Base-by-base conservation (phyloP, 192 early-diverging fungal species). In the Rhizoclosmatium sp. region DNA sequence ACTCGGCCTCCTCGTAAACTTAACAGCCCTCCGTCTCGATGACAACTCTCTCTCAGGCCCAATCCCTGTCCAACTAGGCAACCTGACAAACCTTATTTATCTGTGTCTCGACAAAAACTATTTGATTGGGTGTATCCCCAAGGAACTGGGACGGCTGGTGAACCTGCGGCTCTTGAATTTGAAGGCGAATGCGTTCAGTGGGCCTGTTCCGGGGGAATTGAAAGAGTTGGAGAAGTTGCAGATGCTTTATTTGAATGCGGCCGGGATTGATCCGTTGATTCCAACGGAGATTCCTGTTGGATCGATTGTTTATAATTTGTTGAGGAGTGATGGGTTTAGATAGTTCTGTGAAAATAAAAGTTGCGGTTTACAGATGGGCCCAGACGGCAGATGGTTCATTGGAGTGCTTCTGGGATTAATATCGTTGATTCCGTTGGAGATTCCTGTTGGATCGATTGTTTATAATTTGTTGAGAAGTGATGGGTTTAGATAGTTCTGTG, bases 401-500 rank as follows among this genome's bases (percentile, higher is more conserved):
- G n/a, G n/a, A n/a, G n/a, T n/a, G n/a, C n/a, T n/a, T n/a, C n/a
- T n/a, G n/a, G n/a, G n/a, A n/a, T n/a, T n/a, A n/a, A n/a, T n/a
- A n/a, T n/a, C 98, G 82, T 99, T 39, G 16, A 69, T 69, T 48
- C 68, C 68, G 3, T 9, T 3, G 16, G 68, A 40, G 47, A 69
- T 69, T 19, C 3, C 68, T 16, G 68, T 47, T 14, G 68, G 68
- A 16, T 14, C n/a, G 68, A n/a, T 48, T 5, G 68, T 69, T 3
- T 69, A 47, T 39, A 69, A 47, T 69, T 4, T 69, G 68, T 19
- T 69, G 44, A 12, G 68, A 9, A 39, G 68, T 16, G 68, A 69
- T 21, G 68, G 68, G 46, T 69, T 69, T 19, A 39, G 68, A 47
- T 65, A 65, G 39, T n/a, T 31, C 31, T 31, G n/a, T n/a, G n/a